Base-by-base conservation (phyloP, 257 asterid genomes). In the Echites panduratus region DNA sequence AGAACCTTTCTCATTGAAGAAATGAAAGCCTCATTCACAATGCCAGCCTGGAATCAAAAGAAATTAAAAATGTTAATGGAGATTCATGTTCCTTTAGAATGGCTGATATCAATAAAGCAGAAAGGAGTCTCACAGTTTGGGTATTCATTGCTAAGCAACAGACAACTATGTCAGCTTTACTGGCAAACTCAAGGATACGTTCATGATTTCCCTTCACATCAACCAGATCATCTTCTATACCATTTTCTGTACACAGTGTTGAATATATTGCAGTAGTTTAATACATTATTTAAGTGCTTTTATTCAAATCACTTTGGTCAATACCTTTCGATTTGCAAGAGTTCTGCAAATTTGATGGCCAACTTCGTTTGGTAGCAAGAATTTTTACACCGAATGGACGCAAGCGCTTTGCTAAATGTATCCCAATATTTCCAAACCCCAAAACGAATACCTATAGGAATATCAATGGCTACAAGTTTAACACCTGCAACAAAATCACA, bases 1-100 rank as follows among this genome's bases (percentile, higher is more conserved):
- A 84, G 53, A 54, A 94, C 98, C 98, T 91, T 89, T 88, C 73
- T 89, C 97, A 94, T 88, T 79, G 94, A 89, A 73, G 97, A 91
- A 75, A 94, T 74, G 81, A 94, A 94, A 70, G 41, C 74, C 27
- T 85, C 67, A 85, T 88, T 84, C 35, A 95, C 88, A 41, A 90
- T 82, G 74, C 96, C 97, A 68, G 83, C 91, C 99, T 95, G 95
- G 70, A 81, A 83, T 73, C 53, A 58, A 76, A 38, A 44, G 62
- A 10, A 17, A 72, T 17, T 17, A 7, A 49, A 75, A 32, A 35
- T 38, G 48, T 64, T 64, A 64, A 73, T 49, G 47, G 63, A 70
- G 71, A 45, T 56, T 63, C 53, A 2, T 63, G 58, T n/a, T 47
- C 17, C 66, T 8, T 48, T 35, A 57, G 64, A 57, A 68, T 3